Percentiles rank a stretch among this genome's conserved stretches.
Evolutionary conservation across 2,329 filamentous ascomycete genomes (phyloP).

Genomic region (Monosporascus sp.): DNA sequence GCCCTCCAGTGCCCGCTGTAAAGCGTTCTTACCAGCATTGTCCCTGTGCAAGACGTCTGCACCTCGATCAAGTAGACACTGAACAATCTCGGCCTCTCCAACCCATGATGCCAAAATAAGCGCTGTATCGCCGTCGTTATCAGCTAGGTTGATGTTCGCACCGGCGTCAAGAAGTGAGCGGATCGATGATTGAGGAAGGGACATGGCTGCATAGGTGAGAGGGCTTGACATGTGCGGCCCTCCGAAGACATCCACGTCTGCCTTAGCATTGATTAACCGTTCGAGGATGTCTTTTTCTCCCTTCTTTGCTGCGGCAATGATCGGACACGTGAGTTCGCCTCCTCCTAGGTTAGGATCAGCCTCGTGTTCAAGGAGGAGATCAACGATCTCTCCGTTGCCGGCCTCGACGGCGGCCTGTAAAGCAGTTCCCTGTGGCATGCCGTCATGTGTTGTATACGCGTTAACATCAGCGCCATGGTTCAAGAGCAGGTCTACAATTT

Average conservation of each 20-base stretch:
- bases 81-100: slow-evolving; percentile 29
- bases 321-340: slow-evolving; percentile 28
- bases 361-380: slow-evolving; percentile 30
- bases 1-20: slow-evolving; percentile 23
- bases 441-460: slow-evolving; percentile 22
- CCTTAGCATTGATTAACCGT: slow-evolving; percentile 29
- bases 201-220: slow-evolving; percentile 32
- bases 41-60: slow-evolving; percentile 31
- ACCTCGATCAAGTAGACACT: slow-evolving; percentile 30
- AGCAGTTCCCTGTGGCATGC: slow-evolving; percentile 31
- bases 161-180: slow-evolving; percentile 29
- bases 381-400: slow-evolving; percentile 30
- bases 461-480: slow-evolving; percentile 31
- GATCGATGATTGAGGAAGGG: slow-evolving; percentile 27
- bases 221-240: slow-evolving; percentile 30
- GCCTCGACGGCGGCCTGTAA: slow-evolving; percentile 35
- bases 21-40: slow-evolving; percentile 23
- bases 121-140: slow-evolving; percentile 32
- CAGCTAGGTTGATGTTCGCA: slow-evolving; percentile 32
- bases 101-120: slow-evolving; percentile 31
- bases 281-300: slow-evolving; percentile 32
- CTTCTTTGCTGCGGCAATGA: slow-evolving; percentile 31
- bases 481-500: slow-evolving; percentile 31
- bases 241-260: slow-evolving; percentile 31
- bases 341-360: slow-evolving; percentile 34